Conservation (phyloP, 2,329 filamentous ascomycete genomes). For the Trichophyton rubrum region DNA sequence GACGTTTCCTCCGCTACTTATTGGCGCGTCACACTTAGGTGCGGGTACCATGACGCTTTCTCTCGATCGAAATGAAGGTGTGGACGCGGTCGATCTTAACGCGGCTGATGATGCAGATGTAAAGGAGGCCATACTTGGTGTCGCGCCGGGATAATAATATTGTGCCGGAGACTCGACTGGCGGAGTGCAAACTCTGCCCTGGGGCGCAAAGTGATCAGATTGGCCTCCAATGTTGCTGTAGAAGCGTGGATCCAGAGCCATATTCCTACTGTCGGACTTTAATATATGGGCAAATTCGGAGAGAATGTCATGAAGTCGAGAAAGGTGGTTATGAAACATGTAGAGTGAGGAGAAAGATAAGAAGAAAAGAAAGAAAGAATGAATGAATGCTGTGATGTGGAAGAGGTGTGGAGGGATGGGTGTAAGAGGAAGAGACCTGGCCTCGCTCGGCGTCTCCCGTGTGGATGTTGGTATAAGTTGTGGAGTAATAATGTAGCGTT, state of each 20-base stretch:
- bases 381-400: not conserved
- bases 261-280: slow-evolving; percentile 25
- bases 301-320: slow-evolving; percentile 30
- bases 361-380: not conserved
- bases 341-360: slow-evolving; percentile 1
- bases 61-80: slow-evolving; percentile 61
- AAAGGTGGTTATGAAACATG: slow-evolving; percentile 31
- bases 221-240: slow-evolving; percentile 18
- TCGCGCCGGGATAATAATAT: slow-evolving; percentile 24
- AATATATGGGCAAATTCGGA: slow-evolving; percentile 30
- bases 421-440: not conserved
- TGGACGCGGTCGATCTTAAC: slow-evolving; percentile 56
- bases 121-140: slow-evolving; percentile 23
- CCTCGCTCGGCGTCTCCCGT: not conserved
- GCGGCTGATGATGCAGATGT: slow-evolving; percentile 26
- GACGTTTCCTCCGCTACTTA: slow-evolving; percentile 55
- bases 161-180: slow-evolving; percentile 14
- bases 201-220: slow-evolving; percentile 6
- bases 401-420: not conserved
- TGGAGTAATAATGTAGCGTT: not conserved
- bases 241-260: slow-evolving; percentile 32
- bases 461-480: not conserved
- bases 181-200: slow-evolving; percentile 7
- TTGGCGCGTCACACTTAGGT: slow-evolving; percentile 32
- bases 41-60: slow-evolving; percentile 50